Conservation (phyloP, 371 early-diverging fungal genomes). For the Fennellomyces sp. region DNA sequence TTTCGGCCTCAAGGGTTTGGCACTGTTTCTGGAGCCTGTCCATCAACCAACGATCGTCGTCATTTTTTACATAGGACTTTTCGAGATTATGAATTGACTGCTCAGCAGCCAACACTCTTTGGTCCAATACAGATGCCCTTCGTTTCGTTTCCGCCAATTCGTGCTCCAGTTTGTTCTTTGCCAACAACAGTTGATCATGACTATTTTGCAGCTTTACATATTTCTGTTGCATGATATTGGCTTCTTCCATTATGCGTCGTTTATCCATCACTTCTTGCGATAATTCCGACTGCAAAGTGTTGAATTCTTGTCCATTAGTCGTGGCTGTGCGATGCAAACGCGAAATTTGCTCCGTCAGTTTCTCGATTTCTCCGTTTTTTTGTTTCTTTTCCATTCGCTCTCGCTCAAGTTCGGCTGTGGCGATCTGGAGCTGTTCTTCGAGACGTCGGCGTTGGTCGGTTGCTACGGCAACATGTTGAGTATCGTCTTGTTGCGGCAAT, state of each 20-base stretch:
- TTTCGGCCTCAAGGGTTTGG: constrained; percentile 19
- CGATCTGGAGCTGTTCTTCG: constrained; percentile 48
- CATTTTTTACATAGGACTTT: constrained; percentile 3
- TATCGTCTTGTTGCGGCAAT: not conserved
- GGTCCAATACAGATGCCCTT: not conserved
- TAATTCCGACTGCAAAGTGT: constrained; percentile 22
- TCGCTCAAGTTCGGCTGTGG: constrained; percentile 39
- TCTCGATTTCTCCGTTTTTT: constrained; percentile 26
- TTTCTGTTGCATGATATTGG: constrained; percentile 24
- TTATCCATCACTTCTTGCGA: constrained; percentile 31
- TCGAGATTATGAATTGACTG: not conserved
- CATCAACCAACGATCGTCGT: not conserved
- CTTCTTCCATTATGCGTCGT: constrained; percentile 35
- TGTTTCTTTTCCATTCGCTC: constrained; percentile 33
- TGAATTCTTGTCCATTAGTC: constrained; percentile 17
- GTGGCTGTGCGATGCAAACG: constrained; percentile 20
- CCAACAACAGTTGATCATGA: constrained; percentile 30
- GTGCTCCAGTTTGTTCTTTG: constrained; percentile 33
- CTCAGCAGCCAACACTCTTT: not conserved
- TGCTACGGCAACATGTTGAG: not conserved
- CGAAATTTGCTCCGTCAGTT: constrained; percentile 36
- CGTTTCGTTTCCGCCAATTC: constrained; percentile 27
- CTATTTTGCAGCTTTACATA: constrained; percentile 34
- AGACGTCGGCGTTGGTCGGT: constrained; percentile 26
- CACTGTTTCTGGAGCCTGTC: constrained; percentile 9